Conservation (phyloP, 495 filamentous ascomycete species). For the Penicillium soppii region DNA sequence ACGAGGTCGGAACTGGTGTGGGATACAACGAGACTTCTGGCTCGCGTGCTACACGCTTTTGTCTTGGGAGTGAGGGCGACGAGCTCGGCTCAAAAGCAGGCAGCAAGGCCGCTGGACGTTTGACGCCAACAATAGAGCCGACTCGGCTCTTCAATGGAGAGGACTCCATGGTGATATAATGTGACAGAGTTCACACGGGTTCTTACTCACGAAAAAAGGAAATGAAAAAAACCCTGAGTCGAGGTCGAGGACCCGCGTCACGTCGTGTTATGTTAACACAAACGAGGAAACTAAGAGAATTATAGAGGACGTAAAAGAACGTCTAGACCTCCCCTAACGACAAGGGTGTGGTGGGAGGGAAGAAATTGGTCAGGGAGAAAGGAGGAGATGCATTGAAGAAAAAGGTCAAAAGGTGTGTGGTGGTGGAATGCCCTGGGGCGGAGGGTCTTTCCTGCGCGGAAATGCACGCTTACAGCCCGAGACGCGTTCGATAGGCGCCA, state of each 20-base stretch:
- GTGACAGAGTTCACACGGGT: slow-evolving; percentile 12
- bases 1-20: slow-evolving; percentile 90
- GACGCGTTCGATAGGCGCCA: slow-evolving; percentile 51
- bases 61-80: slow-evolving; percentile 76
- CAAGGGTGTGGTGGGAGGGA: slow-evolving; percentile 17
- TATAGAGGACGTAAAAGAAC: slow-evolving; percentile 4
- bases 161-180: slow-evolving; percentile 38
- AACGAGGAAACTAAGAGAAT: slow-evolving; percentile 2
- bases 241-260: slow-evolving; percentile 29
- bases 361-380: slow-evolving; percentile 22
- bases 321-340: slow-evolving; percentile 7
- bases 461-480: slow-evolving; percentile 50
- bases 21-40: slow-evolving; percentile 59
- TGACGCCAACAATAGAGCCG: slow-evolving; percentile 58
- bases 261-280: slow-evolving; percentile 14
- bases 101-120: slow-evolving; percentile 79
- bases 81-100: slow-evolving; percentile 95
- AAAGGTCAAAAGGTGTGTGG: slow-evolving; percentile 39
- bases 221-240: slow-evolving; percentile 12
- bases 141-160: slow-evolving; percentile 38
- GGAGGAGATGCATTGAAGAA: slow-evolving; percentile 30
- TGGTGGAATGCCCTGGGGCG: slow-evolving; percentile 42
- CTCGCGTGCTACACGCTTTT: slow-evolving; percentile 66
- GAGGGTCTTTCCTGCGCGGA: slow-evolving; percentile 42
- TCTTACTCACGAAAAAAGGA: slow-evolving; percentile 12